Percentiles rank a stretch among this genome's conserved stretches.
These are phyloP conservation scores for Volvariella volvacea DNA, from an alignment of 1,284 basidiomycete species.

Conservation along the genomic window DNA sequence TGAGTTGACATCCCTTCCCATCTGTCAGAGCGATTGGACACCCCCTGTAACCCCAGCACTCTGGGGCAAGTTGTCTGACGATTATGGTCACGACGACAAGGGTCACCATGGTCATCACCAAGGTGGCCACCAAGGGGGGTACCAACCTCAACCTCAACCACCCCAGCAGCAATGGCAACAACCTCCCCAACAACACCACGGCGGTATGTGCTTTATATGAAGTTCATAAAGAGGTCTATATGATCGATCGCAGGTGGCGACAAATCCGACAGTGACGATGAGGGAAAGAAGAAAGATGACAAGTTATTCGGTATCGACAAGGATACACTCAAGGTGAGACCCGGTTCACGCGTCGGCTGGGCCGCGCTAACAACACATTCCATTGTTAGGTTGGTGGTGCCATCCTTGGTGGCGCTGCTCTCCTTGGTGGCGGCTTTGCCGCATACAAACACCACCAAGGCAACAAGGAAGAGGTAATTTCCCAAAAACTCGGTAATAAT, in stretches of 20 bases:
- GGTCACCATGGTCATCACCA: slow-evolving; percentile 9
- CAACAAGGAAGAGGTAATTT: slow-evolving; percentile 45
- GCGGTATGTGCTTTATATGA: background rate
- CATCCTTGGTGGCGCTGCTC: slow-evolving; percentile 44
- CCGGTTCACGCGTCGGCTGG: slow-evolving; percentile 2
- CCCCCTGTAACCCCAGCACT: slow-evolving; percentile 56
- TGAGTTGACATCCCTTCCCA: background rate
- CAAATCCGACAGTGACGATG: background rate
- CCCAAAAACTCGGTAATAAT: slow-evolving; percentile 1
- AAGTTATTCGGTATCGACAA: slow-evolving; percentile 57
- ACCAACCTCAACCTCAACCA: slow-evolving; percentile 16
- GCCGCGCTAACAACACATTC: background rate
- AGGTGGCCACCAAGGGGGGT: slow-evolving; percentile 21
- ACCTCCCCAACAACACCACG: slow-evolving; percentile 11
- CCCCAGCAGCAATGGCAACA: slow-evolving; percentile 16
- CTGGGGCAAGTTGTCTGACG: slow-evolving; percentile 49
- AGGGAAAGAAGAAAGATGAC: slow-evolving; percentile 27
- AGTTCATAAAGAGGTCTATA: slow-evolving; percentile 14
- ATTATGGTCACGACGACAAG: slow-evolving; percentile 25
- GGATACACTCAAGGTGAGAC: slow-evolving; percentile 49
- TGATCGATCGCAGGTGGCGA: slow-evolving; percentile 4
- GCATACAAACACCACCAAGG: slow-evolving; percentile 54
- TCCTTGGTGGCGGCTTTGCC: slow-evolving; percentile 42
- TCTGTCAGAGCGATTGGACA: slow-evolving; percentile 52
- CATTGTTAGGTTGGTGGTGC: slow-evolving; percentile 54